Conservation (phyloP, 108 stramenopile species). For the Mayamaea pseudoterrestris region DNA sequence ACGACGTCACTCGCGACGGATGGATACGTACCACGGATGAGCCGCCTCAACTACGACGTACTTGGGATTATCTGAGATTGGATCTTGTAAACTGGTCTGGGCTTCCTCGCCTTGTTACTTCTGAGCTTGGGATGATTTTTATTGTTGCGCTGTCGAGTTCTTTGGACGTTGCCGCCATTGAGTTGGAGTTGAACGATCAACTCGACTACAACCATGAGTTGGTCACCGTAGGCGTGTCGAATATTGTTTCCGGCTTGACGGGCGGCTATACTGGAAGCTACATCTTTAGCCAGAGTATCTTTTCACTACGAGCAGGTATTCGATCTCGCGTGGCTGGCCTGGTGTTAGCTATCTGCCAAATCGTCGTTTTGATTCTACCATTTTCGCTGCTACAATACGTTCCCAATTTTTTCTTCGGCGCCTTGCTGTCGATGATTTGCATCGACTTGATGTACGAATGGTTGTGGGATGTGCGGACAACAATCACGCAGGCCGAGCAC, state of each 20-base stretch:
- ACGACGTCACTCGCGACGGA: constrained; percentile 56
- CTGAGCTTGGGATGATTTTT: constrained; percentile 79
- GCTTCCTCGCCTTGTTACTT: constrained; percentile 45
- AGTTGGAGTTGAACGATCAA: constrained; percentile 86
- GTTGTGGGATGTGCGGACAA: constrained; percentile 79
- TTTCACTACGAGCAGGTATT: constrained; percentile 87
- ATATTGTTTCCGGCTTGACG: constrained; percentile 79
- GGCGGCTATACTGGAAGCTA: constrained; percentile 82
- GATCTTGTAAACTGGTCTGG: constrained; percentile 73
- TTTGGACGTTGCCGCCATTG: constrained; percentile 95
- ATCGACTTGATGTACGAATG: constrained; percentile 91
- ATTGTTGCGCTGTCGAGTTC: constrained; percentile 93
- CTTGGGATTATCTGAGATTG: constrained; percentile 72
- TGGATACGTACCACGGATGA: constrained; percentile 66
- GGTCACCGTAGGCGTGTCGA: constrained; percentile 80
- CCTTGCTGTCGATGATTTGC: constrained; percentile 82
- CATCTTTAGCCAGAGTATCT: constrained; percentile 97
- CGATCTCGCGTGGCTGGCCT: constrained; percentile 68
- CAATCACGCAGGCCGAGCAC: constrained; percentile 70
- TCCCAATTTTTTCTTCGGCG: constrained; percentile 89
- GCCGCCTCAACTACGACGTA: constrained; percentile 53
- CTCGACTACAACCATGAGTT: constrained; percentile 93
- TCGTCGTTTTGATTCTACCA: constrained; percentile 57
- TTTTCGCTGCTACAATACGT: constrained; percentile 73
- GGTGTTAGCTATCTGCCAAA: constrained; percentile 42